Conservation (phyloP, 1,139 yeast genomes). For the Taphrina sp. region DNA sequence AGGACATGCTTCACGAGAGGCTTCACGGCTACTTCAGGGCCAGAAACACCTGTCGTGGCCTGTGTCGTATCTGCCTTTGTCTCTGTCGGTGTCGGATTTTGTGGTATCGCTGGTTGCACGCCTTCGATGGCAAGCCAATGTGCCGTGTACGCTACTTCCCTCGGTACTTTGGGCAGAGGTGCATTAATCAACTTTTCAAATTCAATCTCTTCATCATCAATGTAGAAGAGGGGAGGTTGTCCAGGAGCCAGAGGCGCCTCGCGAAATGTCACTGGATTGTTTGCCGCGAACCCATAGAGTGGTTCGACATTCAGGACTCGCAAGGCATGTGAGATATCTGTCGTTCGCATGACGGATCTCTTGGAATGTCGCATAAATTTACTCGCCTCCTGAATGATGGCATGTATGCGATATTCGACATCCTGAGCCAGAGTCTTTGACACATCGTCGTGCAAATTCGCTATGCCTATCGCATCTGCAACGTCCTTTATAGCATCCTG, state of each 20-base stretch:
- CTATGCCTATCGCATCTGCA: conserved; percentile 83
- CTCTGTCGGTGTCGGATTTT: conserved; percentile 80
- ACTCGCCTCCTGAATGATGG: conserved; percentile 75
- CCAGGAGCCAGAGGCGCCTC: conserved; percentile 91
- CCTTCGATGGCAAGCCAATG: conserved; percentile 99
- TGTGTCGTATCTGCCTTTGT: conserved; percentile 48
- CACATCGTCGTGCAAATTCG: conserved; percentile 79
- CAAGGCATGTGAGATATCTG: conserved; percentile 78
- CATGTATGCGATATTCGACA: conserved; percentile 94
- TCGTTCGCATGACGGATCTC: conserved; percentile 73
- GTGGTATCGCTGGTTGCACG: conserved; percentile 96
- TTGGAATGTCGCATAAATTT: conserved; percentile 95
- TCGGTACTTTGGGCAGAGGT: conserved; percentile 92
- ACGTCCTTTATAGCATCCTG: conserved; percentile 90
- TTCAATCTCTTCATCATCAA: conserved; percentile 89
- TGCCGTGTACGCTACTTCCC: conserved; percentile 74
- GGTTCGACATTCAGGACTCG: conserved; percentile 80
- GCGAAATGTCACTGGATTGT: conserved; percentile 61
- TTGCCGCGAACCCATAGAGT: conserved; percentile 51
- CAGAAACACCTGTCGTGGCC: conserved; percentile 41
- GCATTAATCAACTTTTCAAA: conserved; percentile 90
- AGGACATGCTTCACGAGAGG: conserved; percentile 96
- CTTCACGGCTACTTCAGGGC: conserved; percentile 49
- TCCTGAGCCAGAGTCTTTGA: conserved; percentile 97
- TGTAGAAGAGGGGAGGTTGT: conserved; percentile 79